Conservation (phyloP, 495 filamentous ascomycete species). For the Daldinia bambusicola region DNA sequence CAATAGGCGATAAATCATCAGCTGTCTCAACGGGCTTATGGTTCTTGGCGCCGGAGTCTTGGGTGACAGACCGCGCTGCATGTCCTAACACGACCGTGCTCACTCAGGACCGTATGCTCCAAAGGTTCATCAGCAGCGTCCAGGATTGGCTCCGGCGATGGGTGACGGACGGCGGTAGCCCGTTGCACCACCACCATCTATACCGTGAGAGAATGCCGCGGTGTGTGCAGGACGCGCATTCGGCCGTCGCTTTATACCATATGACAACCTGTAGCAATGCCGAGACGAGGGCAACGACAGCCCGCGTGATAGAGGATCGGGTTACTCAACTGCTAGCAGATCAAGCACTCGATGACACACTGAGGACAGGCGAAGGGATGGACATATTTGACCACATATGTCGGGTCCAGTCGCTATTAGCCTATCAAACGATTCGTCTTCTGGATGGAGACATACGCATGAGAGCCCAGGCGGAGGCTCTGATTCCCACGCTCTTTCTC, state of each 20-base stretch:
- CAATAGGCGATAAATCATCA: neutral
- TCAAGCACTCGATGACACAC: slow-evolving; percentile 32
- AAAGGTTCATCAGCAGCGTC: slow-evolving; percentile 34
- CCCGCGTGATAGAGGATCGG: slow-evolving; percentile 41
- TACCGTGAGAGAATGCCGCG: slow-evolving; percentile 40
- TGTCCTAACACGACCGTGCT: slow-evolving; percentile 2
- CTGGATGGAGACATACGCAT: slow-evolving; percentile 67
- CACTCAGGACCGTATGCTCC: slow-evolving; percentile 13
- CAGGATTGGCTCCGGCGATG: slow-evolving; percentile 40
- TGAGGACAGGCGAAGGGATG: neutral
- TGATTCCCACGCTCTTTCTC: slow-evolving; percentile 54
- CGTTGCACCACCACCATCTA: slow-evolving; percentile 39
- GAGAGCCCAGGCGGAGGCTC: slow-evolving; percentile 56
- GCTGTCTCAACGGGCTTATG: slow-evolving; percentile 17
- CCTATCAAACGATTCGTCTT: slow-evolving; percentile 66
- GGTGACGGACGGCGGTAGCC: slow-evolving; percentile 40
- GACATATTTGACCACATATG: slow-evolving; percentile 53
- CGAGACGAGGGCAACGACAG: slow-evolving; percentile 18
- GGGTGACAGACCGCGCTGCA: slow-evolving; percentile 20
- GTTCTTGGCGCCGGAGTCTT: slow-evolving; percentile 43
- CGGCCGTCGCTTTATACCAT: slow-evolving; percentile 36
- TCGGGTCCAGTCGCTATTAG: slow-evolving; percentile 58
- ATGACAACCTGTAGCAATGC: slow-evolving; percentile 11
- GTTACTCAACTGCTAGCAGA: slow-evolving; percentile 38
- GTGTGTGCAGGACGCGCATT: slow-evolving; percentile 41